Evolutionary conservation across 176 grass and related monocot species (phyloP).

Genomic region (Chrysopogon serrulatus): DNA sequence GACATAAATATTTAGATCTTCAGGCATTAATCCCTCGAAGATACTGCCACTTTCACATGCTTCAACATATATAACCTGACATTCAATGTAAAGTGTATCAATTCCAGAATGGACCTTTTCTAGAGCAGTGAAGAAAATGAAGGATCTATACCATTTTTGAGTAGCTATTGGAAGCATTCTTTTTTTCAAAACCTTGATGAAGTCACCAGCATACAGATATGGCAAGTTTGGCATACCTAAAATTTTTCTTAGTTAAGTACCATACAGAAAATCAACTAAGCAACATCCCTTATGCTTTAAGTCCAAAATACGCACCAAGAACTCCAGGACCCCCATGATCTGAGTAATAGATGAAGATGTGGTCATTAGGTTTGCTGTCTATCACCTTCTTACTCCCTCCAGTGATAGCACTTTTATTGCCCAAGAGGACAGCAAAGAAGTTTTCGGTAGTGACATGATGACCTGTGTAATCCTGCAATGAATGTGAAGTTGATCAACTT

Average conservation of each 20-base stretch:
- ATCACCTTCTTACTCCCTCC: constrained; percentile 91
- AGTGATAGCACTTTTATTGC: constrained; percentile 66
- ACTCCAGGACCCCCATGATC: constrained; percentile 93
- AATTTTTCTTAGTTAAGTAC: constrained; percentile 46
- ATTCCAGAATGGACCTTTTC: no score
- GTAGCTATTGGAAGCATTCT: no score
- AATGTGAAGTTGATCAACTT: constrained; percentile 10
- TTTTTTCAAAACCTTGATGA: no score
- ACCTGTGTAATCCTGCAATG: constrained; percentile 67
- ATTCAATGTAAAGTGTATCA: no score
- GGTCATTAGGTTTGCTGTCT: constrained; percentile 73
- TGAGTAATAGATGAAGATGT: constrained; percentile 93
- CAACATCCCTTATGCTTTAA: background rate
- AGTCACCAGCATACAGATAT: no score
- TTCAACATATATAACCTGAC: no score
- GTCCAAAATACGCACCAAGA: constrained; percentile 48
- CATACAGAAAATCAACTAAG: background rate
- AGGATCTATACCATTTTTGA: no score
- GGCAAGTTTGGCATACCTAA: no score
- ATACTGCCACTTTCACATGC: no score
- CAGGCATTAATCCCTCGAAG: no score
- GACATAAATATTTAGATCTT: no score
- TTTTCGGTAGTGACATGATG: constrained; percentile 66
- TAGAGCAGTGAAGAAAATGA: no score
- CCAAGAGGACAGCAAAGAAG: constrained; percentile 75